Conservation (phyloP, 1,284 basidiomycete species). For the Lentinus polychrous region DNA sequence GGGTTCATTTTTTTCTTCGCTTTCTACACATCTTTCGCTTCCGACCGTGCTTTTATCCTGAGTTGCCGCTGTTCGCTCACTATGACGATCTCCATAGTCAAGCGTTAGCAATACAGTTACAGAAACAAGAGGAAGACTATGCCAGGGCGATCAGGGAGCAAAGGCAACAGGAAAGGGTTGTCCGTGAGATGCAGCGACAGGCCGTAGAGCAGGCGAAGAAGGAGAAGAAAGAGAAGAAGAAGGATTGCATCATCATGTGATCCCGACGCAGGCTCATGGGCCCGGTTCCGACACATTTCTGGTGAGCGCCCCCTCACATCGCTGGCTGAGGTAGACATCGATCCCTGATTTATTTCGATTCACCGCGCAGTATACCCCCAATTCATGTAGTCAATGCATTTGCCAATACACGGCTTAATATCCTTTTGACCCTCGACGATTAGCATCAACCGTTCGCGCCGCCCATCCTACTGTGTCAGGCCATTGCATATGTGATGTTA, state of each 20-base stretch:
- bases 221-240: slow-evolving; percentile 33
- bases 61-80: background rate
- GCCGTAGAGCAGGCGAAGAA: slow-evolving; percentile 19
- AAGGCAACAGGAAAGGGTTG: slow-evolving; percentile 28
- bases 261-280: background rate
- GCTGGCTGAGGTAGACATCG: too few species aligned
- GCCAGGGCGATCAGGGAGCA: slow-evolving; percentile 35
- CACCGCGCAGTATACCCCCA: too few species aligned
- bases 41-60: slow-evolving; percentile 1
- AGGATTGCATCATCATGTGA: slow-evolving; percentile 62
- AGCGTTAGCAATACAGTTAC: slow-evolving; percentile 62
- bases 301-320: too few species aligned
- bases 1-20: slow-evolving; percentile 18
- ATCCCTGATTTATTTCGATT: too few species aligned
- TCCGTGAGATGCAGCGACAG: slow-evolving; percentile 23
- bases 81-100: slow-evolving; percentile 30
- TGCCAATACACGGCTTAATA: too few species aligned
- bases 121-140: slow-evolving; percentile 63
- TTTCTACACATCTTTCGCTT: background rate
- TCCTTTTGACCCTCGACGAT: too few species aligned
- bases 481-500: too few species aligned
- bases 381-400: too few species aligned
- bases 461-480: too few species aligned
- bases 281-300: too few species aligned
- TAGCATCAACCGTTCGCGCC: too few species aligned